Evolutionary conservation across 148 eudicot species (phyloP).

Genomic region (Dysphania ambrosioides): DNA sequence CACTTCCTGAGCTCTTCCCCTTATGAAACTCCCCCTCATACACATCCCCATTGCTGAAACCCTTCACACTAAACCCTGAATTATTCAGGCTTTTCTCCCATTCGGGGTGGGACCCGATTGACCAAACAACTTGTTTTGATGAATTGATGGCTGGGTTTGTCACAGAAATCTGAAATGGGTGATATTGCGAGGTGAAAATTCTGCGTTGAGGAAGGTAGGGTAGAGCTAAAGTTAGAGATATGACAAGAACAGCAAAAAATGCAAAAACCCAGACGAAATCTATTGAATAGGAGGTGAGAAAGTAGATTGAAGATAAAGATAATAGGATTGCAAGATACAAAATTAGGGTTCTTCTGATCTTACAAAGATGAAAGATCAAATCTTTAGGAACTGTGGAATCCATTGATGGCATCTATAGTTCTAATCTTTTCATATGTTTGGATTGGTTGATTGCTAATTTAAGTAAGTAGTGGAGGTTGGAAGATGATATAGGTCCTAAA

Average conservation of each 20-base stretch:
- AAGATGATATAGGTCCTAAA: background rate
- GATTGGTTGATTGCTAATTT: slow-evolving; percentile 21
- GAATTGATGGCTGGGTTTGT: slow-evolving; percentile 4
- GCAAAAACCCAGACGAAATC: slow-evolving; percentile 34
- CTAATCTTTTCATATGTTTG: too few species aligned
- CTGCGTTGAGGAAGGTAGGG: slow-evolving; percentile 17
- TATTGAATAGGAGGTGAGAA: slow-evolving; percentile 32
- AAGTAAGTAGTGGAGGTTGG: slow-evolving; percentile 3
- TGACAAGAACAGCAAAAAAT: slow-evolving; percentile 27
- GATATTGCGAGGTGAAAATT: slow-evolving; percentile 9
- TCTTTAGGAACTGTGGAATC: slow-evolving; percentile 22
- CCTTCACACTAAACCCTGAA: slow-evolving; percentile 39
- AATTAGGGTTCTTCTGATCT: slow-evolving; percentile 13
- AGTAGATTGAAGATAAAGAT: slow-evolving; percentile 41
- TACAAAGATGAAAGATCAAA: slow-evolving; percentile 23
- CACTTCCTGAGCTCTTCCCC: slow-evolving; percentile 43
- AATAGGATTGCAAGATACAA: slow-evolving; percentile 29
- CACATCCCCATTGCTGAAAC: slow-evolving; percentile 44
- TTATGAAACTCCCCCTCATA: slow-evolving; percentile 46
- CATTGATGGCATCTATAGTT: slow-evolving; percentile 10
- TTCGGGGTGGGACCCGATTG: slow-evolving; percentile 43
- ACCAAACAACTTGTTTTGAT: slow-evolving; percentile 38
- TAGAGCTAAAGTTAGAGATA: slow-evolving; percentile 28
- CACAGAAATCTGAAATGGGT: slow-evolving; percentile 20
- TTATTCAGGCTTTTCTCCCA: slow-evolving; percentile 14